These are phyloP conservation scores for Suillus placidus DNA, from an alignment of 768 basidiomycete genomes.

Conservation along the genomic window DNA sequence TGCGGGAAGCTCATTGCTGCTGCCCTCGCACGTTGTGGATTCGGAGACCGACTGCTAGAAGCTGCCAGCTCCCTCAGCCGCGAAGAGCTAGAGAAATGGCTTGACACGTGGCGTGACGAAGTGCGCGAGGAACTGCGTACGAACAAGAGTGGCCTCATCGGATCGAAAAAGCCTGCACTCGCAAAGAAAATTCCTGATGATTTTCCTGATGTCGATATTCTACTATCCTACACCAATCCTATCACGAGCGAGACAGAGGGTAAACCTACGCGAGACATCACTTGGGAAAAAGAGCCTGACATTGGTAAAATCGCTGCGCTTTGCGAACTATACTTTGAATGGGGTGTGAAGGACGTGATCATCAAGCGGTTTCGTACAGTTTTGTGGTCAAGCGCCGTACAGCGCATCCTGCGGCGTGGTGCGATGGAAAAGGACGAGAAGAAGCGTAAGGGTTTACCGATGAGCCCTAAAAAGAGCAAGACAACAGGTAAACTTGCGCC, in stretches of 20 bases:
- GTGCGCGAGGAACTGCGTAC: conserved; percentile 67
- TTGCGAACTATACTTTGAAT: conserved; percentile 90
- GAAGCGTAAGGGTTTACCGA: conserved; percentile 21
- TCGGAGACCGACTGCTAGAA: conserved; percentile 68
- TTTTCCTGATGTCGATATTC: conserved; percentile 74
- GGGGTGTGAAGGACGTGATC: conserved; percentile 84
- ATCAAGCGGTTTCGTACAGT: conserved; percentile 83
- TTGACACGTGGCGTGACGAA: conserved; percentile 64
- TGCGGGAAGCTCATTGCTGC: conserved; percentile 75
- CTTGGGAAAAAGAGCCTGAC: conserved; percentile 63
- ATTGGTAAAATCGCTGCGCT: conserved; percentile 70
- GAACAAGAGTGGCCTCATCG: conserved; percentile 64
- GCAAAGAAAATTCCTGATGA: conserved; percentile 63
- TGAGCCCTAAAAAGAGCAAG: conserved; percentile 45
- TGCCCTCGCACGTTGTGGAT: conserved; percentile 79
- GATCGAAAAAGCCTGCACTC: conserved; percentile 64
- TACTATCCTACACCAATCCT: conserved; percentile 79
- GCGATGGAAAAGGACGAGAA: conserved; percentile 52
- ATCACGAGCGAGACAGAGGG: conserved; percentile 69
- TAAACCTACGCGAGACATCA: conserved; percentile 43
- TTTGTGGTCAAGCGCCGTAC: conserved; percentile 75
- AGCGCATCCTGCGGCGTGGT: conserved; percentile 70
- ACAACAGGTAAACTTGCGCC: conserved; percentile 26
- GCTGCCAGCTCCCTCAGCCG: conserved; percentile 55
- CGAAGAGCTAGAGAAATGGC: conserved; percentile 51